Conservation (phyloP, 306 rosid species). For the Purshia tridentata region DNA sequence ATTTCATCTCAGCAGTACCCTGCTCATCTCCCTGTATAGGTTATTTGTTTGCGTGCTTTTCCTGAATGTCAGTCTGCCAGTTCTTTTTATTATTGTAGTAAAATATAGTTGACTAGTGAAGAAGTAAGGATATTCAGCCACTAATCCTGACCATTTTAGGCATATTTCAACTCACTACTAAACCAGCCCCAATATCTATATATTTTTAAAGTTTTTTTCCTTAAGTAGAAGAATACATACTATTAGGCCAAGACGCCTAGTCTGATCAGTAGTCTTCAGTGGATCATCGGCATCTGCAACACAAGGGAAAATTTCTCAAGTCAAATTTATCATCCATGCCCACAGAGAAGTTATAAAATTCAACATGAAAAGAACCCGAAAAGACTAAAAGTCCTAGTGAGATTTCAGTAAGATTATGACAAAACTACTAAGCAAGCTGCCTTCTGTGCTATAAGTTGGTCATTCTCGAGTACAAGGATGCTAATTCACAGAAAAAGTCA, state of each 20-base stretch:
- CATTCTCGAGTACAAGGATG: neutral
- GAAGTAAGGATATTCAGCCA: neutral
- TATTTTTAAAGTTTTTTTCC: neutral
- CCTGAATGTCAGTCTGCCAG: neutral
- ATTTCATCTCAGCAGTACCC: too few relatives aligned
- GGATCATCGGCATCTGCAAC: conserved; percentile 70
- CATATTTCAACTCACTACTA: neutral
- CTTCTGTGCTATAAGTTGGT: neutral
- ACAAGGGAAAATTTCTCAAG: neutral
- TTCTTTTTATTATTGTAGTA: neutral
- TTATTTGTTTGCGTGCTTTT: neutral
- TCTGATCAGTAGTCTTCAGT: conserved; percentile 77
- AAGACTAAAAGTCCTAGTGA: neutral
- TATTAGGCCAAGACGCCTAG: conserved; percentile 69
- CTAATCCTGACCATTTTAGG: neutral
- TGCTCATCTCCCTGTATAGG: too few relatives aligned
- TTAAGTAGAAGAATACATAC: conserved; percentile 39
- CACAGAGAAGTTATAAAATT: neutral
- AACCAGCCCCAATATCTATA: neutral
- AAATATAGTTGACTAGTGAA: neutral
- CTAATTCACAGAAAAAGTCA: neutral
- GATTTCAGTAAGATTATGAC: neutral
- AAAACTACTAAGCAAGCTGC: neutral
- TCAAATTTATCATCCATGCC: neutral
- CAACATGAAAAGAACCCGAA: conserved; percentile 1